Conservation (phyloP, 371 early-diverging fungal genomes). For the Syncephalis plumigaleata region DNA sequence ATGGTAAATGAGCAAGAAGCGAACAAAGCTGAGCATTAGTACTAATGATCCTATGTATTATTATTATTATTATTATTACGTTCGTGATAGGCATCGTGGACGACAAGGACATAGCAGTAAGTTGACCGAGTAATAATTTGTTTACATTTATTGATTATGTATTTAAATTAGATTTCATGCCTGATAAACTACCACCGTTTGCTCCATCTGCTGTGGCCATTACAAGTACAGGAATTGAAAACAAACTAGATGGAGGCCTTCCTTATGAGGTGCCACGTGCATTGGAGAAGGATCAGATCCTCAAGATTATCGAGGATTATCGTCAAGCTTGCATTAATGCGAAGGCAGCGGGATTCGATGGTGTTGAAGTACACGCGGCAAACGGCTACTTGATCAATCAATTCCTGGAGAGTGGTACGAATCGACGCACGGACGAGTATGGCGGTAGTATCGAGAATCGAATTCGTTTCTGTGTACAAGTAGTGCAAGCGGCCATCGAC, state of each 20-base stretch:
- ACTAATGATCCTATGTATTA: no score
- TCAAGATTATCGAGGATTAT: not conserved
- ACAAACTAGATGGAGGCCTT: not conserved
- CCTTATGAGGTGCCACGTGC: conserved; percentile 2
- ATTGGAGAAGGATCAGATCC: conserved; percentile 1
- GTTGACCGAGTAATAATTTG: no score
- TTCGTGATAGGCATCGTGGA: no score
- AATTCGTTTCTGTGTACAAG: conserved; percentile 20
- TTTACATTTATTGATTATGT: no score
- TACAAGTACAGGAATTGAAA: not conserved
- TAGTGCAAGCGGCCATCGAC: conserved; percentile 45
- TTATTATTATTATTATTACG: no score
- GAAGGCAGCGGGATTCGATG: conserved; percentile 33
- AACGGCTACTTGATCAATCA: conserved; percentile 41
- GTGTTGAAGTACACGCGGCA: conserved; percentile 46
- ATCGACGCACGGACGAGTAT: conserved; percentile 39
- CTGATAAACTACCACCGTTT: conserved; percentile 2
- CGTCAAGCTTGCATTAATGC: not conserved
- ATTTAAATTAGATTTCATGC: no score
- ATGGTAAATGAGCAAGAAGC: no score
- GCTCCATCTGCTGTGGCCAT: conserved; percentile 4
- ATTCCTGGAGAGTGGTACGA: conserved; percentile 26
- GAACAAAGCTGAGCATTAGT: no score
- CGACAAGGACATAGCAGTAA: no score
- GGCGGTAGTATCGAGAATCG: conserved; percentile 32